Base-by-base conservation (phyloP, 768 basidiomycete species). In the Psilocybe cyanescens region DNA sequence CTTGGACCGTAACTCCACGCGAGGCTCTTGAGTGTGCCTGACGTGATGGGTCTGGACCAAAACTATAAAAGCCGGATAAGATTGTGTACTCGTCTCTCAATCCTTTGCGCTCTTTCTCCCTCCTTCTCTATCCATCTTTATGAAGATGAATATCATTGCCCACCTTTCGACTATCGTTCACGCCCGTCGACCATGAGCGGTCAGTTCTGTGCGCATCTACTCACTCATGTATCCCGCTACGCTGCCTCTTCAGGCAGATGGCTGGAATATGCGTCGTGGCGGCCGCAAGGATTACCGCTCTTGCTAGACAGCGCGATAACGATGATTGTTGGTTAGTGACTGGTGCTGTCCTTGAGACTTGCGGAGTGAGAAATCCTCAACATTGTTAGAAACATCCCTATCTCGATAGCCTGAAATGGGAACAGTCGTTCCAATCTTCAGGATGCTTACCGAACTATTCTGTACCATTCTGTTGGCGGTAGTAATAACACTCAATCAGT, bases 261-360 rank as follows among this genome's bases (percentile, higher is more conserved):
- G 44, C 52, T 54, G 55, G 59, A 31, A 55, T 62, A 67, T 72
- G 72, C 56, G 75, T 75, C 72, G 73, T 76, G 75, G 75, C 75
- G 75, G 75, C 75, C 75, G 74, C 75, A 76, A 74, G 75, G 74
- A 73, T 74, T 74, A 72, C 71, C 73, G 73, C 71, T 73, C 65
- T 62, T 61, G 66, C 58, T 44, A 51, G 46, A 65, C 58, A 35
- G 41, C n/a, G 33, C 14, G 31, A 28, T 51, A 33, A 31, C 28
- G 50, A 16, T 53, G 8, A 14, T 51, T n/a, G 30, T 53, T 44
- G 41, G 41, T n/a, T 5, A 16, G 41, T 8, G 41, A 16, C 33
- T 35, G 33, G 11, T 35, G 11, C 7, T 11, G 33, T 35, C 33
- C 11, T 11, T 35, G 7, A 11, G 33, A 11, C 33, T 4, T 11